phyloP scores from a whole-genome alignment of 345 rosid species.

The Brassica carinata region DNA sequence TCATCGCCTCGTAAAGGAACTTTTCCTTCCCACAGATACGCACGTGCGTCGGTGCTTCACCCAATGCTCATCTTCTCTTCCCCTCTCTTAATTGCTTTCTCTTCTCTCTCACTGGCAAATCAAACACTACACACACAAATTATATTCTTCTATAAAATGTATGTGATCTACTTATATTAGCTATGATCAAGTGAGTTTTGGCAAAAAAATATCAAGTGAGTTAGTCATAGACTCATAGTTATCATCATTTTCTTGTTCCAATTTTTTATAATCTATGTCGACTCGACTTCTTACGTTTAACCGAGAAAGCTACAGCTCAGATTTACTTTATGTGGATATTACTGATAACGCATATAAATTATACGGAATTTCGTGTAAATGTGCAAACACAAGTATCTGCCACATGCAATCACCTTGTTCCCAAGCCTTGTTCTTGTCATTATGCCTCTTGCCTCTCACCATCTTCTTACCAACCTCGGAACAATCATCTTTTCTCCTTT shows the following conservation, averaged over 20 bases:
- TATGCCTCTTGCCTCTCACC: conserved; percentile 45
- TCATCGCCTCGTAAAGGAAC: conserved; percentile 68
- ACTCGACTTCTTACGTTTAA: not conserved
- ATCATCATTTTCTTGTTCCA: conserved; percentile 16
- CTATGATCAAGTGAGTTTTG: conserved; percentile 8
- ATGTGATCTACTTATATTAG: not conserved
- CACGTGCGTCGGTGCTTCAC: conserved; percentile 63
- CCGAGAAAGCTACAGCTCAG: not conserved
- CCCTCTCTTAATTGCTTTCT: conserved; percentile 33
- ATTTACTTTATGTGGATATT: not conserved
- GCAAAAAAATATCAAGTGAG: not conserved
- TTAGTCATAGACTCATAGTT: not conserved
- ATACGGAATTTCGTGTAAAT: conserved; percentile 6
- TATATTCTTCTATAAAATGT: not conserved
- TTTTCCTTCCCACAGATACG: conserved; percentile 40
- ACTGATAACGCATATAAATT: not conserved
- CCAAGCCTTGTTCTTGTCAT: conserved; percentile 44
- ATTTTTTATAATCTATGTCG: not conserved
- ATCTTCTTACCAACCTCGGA: conserved; percentile 43
- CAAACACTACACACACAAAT: not conserved
- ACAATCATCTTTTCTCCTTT: conserved; percentile 30
- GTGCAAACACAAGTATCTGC: conserved; percentile 32
- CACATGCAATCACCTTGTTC: conserved; percentile 44
- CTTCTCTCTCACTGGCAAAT: not conserved
- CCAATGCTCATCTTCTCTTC: conserved; percentile 53